Percentiles rank a stretch among this genome's conserved stretches.
phyloP scores from a whole-genome alignment of 371 early-diverging fungal genomes.

The Chytridiales sp. region DNA sequence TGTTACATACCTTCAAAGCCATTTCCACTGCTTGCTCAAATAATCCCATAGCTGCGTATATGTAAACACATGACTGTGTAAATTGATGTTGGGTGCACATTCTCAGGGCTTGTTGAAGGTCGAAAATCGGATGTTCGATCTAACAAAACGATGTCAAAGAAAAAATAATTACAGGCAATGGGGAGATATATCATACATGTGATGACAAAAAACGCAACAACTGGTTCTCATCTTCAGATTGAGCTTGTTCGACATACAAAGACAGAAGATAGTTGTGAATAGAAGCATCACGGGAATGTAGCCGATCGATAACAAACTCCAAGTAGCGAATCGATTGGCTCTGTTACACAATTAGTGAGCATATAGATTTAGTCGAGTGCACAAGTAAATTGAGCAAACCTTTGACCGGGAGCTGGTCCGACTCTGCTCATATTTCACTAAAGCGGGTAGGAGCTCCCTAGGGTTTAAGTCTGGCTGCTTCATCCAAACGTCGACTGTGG shows the following conservation, averaged over 20 bases:
- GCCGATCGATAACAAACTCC: slow-evolving; percentile 71
- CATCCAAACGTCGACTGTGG: slow-evolving; percentile 81
- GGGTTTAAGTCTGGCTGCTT: slow-evolving; percentile 77
- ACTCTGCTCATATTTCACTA: slow-evolving; percentile 68
- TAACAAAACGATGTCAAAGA: slow-evolving; percentile 7
- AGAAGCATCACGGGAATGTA: slow-evolving; percentile 76
- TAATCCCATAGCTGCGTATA: slow-evolving; percentile 80
- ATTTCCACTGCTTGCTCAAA: slow-evolving; percentile 86
- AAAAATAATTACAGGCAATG: not conserved
- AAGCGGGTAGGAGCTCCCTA: slow-evolving; percentile 80
- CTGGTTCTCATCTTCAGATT: slow-evolving; percentile 56
- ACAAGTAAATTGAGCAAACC: not conserved
- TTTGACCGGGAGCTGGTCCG: not conserved
- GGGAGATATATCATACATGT: slow-evolving; percentile 20
- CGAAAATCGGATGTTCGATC: slow-evolving; percentile 56
- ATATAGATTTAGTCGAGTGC: not conserved
- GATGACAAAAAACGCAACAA: slow-evolving; percentile 31
- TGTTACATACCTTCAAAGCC: slow-evolving; percentile 63
- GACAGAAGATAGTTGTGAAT: slow-evolving; percentile 90
- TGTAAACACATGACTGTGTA: slow-evolving; percentile 75
- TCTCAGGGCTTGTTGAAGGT: slow-evolving; percentile 83
- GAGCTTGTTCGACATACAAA: slow-evolving; percentile 74
- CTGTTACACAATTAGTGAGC: slow-evolving; percentile 25
- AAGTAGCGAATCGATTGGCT: slow-evolving; percentile 90
- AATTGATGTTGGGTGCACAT: slow-evolving; percentile 71